Conservation (phyloP, 1,284 basidiomycete genomes). For the Microbotryum intermedium region DNA sequence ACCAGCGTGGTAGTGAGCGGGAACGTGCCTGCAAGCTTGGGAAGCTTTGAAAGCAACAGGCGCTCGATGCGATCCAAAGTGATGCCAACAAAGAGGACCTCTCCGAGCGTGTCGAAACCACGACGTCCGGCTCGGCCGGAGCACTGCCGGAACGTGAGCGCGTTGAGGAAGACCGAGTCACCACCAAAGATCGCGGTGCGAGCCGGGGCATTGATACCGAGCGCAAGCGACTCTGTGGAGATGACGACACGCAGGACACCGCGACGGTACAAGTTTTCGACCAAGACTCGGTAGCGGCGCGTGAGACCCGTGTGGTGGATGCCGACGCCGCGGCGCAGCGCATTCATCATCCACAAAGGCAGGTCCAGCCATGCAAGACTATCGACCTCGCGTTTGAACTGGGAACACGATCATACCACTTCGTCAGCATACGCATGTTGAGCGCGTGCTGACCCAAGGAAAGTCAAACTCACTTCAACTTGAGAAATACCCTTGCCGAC, state of each 20-base stretch:
- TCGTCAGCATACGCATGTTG: neutral
- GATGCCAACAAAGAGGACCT: conserved; percentile 61
- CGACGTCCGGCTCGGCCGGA: conserved; percentile 59
- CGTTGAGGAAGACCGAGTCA: conserved; percentile 57
- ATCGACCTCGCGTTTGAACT: conserved; percentile 45
- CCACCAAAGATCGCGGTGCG: conserved; percentile 59
- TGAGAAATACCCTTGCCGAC: conserved; percentile 45
- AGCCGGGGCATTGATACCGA: conserved; percentile 64
- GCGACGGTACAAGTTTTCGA: conserved; percentile 53
- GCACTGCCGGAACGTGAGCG: conserved; percentile 61
- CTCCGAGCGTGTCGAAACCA: conserved; percentile 59
- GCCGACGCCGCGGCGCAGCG: conserved; percentile 53
- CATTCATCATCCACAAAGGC: conserved; percentile 43
- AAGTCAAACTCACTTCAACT: conserved; percentile 34
- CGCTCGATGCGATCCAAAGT: conserved; percentile 55
- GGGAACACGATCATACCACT: neutral
- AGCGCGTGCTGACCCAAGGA: conserved; percentile 32
- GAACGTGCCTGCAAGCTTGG: conserved; percentile 54
- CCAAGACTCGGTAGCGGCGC: conserved; percentile 50
- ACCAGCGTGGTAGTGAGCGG: conserved; percentile 57
- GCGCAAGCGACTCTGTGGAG: conserved; percentile 57
- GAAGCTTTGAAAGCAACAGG: conserved; percentile 54
- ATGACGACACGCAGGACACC: conserved; percentile 57
- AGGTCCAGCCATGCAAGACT: conserved; percentile 41
- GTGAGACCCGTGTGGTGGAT: conserved; percentile 64